These are phyloP conservation scores for Gnomoniopsis sp. DNA, from an alignment of 2,329 filamentous ascomycete species.

Conservation along the genomic window DNA sequence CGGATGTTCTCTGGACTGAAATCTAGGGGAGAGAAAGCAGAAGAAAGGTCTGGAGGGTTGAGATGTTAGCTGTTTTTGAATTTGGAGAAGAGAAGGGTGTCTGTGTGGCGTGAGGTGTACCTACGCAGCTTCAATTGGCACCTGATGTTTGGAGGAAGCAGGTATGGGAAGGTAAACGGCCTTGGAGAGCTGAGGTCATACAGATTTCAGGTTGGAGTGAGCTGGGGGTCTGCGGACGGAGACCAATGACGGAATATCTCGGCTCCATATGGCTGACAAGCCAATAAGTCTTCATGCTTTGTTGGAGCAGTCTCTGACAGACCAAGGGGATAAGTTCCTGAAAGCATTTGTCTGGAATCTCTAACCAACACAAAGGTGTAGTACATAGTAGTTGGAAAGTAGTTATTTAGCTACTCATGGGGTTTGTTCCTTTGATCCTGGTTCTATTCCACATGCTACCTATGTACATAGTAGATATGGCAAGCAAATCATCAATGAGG, in stretches of 20 bases:
- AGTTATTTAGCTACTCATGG: neutral
- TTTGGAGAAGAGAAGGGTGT: neutral
- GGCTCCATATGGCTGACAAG: neutral
- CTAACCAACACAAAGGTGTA: neutral
- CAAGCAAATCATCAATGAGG: neutral
- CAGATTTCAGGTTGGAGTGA: neutral
- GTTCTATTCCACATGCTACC: too few species aligned
- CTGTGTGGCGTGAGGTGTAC: conserved; percentile 7
- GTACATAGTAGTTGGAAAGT: neutral
- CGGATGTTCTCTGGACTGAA: conserved; percentile 3
- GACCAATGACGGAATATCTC: conserved; percentile 18
- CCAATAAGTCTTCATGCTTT: conserved; percentile 11
- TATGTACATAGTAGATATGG: neutral
- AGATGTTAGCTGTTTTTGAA: conserved; percentile 2
- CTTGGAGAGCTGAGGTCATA: neutral
- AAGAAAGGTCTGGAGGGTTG: neutral
- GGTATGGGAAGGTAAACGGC: neutral
- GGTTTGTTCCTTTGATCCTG: too few species aligned
- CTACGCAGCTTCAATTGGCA: conserved; percentile 17
- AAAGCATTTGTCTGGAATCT: neutral
- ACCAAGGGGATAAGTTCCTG: neutral
- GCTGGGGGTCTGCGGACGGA: neutral
- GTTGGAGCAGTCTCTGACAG: neutral
- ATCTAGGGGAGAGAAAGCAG: neutral
- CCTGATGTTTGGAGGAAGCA: conserved; percentile 1